Percentiles rank a stretch among this genome's conserved stretches.
Evolutionary conservation across 2,329 filamentous ascomycete genomes (phyloP).

Genomic region (Fusarium bactridioides): DNA sequence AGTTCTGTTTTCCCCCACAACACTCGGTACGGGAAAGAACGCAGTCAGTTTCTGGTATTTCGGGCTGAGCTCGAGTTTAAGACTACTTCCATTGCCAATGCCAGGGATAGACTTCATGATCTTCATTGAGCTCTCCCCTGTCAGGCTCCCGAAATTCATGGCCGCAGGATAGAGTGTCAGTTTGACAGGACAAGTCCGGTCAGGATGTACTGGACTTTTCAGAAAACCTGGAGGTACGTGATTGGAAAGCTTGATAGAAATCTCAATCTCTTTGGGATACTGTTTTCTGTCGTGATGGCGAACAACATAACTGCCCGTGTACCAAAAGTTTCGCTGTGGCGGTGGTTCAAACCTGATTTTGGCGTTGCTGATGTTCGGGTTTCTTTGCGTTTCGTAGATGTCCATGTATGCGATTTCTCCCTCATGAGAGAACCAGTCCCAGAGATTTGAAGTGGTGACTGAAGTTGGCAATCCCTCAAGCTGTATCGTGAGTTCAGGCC

Average conservation of each 20-base stretch:
- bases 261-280: constrained; percentile 30
- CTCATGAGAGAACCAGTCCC: constrained; percentile 58
- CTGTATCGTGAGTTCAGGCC: constrained; percentile 45
- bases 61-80: constrained; percentile 46
- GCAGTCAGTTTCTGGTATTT: constrained; percentile 41
- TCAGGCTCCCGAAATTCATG: constrained; percentile 70
- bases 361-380: constrained; percentile 43
- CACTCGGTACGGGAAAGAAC: constrained; percentile 42
- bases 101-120: constrained; percentile 56
- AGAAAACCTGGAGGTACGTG: constrained; percentile 20
- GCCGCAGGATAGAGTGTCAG: constrained; percentile 54
- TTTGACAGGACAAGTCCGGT: constrained; percentile 41
- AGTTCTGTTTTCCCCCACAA: constrained; percentile 9
- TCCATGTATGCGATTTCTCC: constrained; percentile 66
- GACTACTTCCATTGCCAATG: neutral
- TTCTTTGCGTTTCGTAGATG: constrained; percentile 47
- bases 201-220: constrained; percentile 26
- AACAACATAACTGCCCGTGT: constrained; percentile 42
- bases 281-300: constrained; percentile 28
- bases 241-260: constrained; percentile 20
- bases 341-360: constrained; percentile 66
- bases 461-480: constrained; percentile 47
- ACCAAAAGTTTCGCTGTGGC: constrained; percentile 62
- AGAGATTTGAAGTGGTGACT: constrained; percentile 56
- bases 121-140: constrained; percentile 64